A percentile compares a stretch with the other conserved stretches of the same genome.
Conservation (phyloP, 73 alveolate species). For the Durusdinium trenchii region DNA sequence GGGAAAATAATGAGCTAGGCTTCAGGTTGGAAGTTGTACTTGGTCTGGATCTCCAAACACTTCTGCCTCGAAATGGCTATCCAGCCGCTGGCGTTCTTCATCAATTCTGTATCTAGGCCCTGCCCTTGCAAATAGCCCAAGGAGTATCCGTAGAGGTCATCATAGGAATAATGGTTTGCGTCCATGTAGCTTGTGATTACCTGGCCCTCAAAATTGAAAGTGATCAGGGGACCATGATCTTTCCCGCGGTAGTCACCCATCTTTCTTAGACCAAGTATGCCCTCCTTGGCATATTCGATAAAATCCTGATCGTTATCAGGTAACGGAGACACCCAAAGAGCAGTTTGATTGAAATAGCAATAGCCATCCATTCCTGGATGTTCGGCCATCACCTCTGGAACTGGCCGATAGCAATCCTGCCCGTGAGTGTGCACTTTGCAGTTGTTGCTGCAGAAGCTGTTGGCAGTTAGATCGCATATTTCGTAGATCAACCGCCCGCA, state of each 20-base stretch:
- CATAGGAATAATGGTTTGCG: not conserved
- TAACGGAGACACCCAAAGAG: slow-evolving; percentile 31
- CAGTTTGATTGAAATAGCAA: slow-evolving; percentile 43
- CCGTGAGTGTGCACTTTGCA: slow-evolving; percentile 59
- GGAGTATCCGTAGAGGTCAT: slow-evolving; percentile 45
- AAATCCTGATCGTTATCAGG: not conserved
- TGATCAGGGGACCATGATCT: not conserved
- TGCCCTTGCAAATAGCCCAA: slow-evolving; percentile 29
- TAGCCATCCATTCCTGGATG: slow-evolving; percentile 70
- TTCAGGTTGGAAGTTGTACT: not conserved
- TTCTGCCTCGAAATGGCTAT: not conserved
- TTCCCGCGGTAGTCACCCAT: slow-evolving; percentile 1
- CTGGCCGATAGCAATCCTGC: slow-evolving; percentile 49
- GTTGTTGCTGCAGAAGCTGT: slow-evolving; percentile 31
- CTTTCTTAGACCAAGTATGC: slow-evolving; percentile 25
- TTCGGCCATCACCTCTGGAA: slow-evolving; percentile 66
- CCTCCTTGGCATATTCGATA: not conserved
- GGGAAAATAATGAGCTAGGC: too few relatives aligned
- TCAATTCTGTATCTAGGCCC: not conserved
- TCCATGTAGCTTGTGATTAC: not conserved
- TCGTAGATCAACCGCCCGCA: slow-evolving; percentile 28
- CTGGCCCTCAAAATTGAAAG: slow-evolving; percentile 21
- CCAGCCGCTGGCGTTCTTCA: slow-evolving; percentile 33
- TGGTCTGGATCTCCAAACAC: not conserved
- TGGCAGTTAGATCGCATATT: slow-evolving; percentile 31